Evolutionary conservation across 2,329 filamentous ascomycete genomes (phyloP).

Genomic region (Elsinoe fawcettii): DNA sequence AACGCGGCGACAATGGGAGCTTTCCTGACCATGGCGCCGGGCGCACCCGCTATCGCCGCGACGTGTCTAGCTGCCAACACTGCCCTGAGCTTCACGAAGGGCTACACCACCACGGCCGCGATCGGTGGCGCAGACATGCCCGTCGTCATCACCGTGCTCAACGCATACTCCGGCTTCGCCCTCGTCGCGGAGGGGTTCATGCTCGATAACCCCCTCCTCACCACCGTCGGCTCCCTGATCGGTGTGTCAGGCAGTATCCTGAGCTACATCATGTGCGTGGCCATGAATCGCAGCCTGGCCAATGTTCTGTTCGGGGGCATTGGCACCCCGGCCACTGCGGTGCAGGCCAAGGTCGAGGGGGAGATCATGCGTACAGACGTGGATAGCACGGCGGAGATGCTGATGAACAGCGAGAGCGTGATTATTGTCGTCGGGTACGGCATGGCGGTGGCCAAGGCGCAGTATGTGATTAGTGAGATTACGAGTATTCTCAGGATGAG

Average conservation of each 20-base stretch:
- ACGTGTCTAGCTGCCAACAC: slow-evolving; percentile 70
- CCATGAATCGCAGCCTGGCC: slow-evolving; percentile 84
- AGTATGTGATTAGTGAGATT: slow-evolving; percentile 83
- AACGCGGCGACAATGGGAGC: slow-evolving; percentile 79
- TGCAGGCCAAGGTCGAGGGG: slow-evolving; percentile 70
- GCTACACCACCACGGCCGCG: slow-evolving; percentile 77
- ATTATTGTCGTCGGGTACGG: slow-evolving; percentile 85
- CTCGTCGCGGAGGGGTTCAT: slow-evolving; percentile 87
- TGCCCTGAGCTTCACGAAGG: slow-evolving; percentile 71
- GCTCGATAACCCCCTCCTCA: slow-evolving; percentile 78
- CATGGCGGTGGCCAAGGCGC: slow-evolving; percentile 90
- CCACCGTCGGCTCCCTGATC: slow-evolving; percentile 77
- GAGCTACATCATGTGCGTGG: slow-evolving; percentile 79
- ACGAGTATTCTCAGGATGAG: slow-evolving; percentile 64
- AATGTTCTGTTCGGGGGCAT: slow-evolving; percentile 86
- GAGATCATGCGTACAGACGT: slow-evolving; percentile 68
- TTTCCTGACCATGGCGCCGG: slow-evolving; percentile 74
- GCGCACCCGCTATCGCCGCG: slow-evolving; percentile 69
- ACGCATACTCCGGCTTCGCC: slow-evolving; percentile 85
- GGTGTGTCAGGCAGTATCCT: slow-evolving; percentile 84
- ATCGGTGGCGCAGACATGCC: slow-evolving; percentile 95
- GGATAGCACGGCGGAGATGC: slow-evolving; percentile 70
- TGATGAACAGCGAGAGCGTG: slow-evolving; percentile 70
- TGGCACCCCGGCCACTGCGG: slow-evolving; percentile 48
- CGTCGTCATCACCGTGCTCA: slow-evolving; percentile 82